phyloP scores from a whole-genome alignment of 352 stramenopile genomes.

The Aphanomyces astaci region DNA sequence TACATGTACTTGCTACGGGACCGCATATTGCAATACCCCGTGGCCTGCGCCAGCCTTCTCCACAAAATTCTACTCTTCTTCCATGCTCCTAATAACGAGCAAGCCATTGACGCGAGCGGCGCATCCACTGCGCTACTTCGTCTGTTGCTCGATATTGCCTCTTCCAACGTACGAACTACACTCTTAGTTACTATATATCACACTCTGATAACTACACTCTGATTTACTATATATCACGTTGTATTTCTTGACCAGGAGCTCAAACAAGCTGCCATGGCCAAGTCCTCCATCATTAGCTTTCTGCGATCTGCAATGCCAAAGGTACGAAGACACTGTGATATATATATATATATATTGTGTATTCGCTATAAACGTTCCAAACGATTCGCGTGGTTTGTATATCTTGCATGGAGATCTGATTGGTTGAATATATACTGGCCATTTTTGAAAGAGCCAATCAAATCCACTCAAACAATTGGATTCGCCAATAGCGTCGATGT shows the following conservation, averaged over 20 bases:
- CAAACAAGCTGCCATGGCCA: conserved; percentile 2
- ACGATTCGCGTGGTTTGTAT: too few relatives aligned
- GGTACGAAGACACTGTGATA: too few relatives aligned
- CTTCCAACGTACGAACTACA: conserved; percentile 15
- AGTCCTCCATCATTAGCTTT: not conserved
- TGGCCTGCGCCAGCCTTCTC: conserved; percentile 5
- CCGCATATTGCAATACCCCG: conserved; percentile 18
- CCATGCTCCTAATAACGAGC: not conserved
- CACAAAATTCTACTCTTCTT: not conserved
- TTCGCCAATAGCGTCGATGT: too few relatives aligned
- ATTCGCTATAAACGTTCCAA: too few relatives aligned
- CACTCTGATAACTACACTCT: too few relatives aligned
- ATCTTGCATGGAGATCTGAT: too few relatives aligned
- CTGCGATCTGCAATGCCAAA: not conserved
- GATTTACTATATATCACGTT: too few relatives aligned
- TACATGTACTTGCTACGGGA: conserved; percentile 20
- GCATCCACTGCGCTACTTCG: not conserved
- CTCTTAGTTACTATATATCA: too few relatives aligned
- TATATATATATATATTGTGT: too few relatives aligned
- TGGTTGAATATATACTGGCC: too few relatives aligned
- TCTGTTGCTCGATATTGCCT: conserved; percentile 10
- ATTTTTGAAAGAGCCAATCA: too few relatives aligned
- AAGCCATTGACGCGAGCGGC: not conserved
- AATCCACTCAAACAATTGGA: too few relatives aligned
- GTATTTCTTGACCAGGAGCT: conserved; percentile 13